A percentile compares a stretch with the other conserved stretches of the same genome.
Conservation (phyloP, 106 monocot genomes). For the Hemerocallis citrina region DNA sequence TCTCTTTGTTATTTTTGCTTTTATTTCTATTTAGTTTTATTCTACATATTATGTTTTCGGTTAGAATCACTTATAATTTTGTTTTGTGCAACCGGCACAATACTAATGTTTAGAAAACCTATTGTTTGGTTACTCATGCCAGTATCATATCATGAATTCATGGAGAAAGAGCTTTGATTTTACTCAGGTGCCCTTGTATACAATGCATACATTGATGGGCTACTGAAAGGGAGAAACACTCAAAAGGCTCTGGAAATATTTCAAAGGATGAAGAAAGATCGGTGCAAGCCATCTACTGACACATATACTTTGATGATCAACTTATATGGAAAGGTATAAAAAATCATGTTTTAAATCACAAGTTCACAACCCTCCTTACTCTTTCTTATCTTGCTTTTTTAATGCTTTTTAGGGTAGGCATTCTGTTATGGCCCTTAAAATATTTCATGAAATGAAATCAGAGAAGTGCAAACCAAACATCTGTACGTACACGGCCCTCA, state of each 20-base stretch:
- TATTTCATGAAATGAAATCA: slow-evolving; percentile 78
- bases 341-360: background rate
- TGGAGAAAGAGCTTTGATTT: slow-evolving; percentile 20
- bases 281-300: slow-evolving; percentile 57
- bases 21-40: too few relatives aligned
- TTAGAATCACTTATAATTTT: too few relatives aligned
- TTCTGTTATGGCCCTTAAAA: slow-evolving; percentile 52
- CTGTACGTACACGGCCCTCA: slow-evolving; percentile 86
- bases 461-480: slow-evolving; percentile 74
- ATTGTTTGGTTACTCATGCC: too few relatives aligned
- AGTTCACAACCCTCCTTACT: background rate
- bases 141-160: slow-evolving; percentile 11
- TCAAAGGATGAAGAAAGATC: slow-evolving; percentile 73
- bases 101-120: too few relatives aligned
- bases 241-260: slow-evolving; percentile 75
- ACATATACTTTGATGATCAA: slow-evolving; percentile 87
- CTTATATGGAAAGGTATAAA: slow-evolving; percentile 65
- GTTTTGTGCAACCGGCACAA: too few relatives aligned
- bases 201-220: slow-evolving; percentile 74
- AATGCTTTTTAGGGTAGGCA: slow-evolving; percentile 44
- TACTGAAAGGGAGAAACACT: slow-evolving; percentile 53
- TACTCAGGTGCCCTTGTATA: slow-evolving; percentile 70
- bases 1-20: too few relatives aligned
- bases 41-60: too few relatives aligned
- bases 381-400: background rate